These are phyloP conservation scores for Naganishia antarctica DNA, from an alignment of 768 basidiomycete species.

Conservation along the genomic window DNA sequence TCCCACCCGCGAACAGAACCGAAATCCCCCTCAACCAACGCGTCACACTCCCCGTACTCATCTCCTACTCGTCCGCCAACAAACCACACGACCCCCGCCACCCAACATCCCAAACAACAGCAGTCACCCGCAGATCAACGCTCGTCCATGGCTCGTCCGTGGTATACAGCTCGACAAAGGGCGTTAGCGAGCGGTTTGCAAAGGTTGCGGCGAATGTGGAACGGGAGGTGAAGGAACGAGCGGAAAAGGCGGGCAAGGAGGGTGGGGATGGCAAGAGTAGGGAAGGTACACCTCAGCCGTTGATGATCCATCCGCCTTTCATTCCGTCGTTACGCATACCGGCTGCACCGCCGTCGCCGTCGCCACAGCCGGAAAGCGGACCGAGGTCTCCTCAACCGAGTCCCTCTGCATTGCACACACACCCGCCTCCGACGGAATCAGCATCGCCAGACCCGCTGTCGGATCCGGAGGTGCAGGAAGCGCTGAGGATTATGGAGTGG, in stretches of 20 bases:
- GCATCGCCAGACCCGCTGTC: conserved; percentile 2
- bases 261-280: not conserved
- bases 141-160: not conserved
- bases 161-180: not conserved
- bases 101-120: conserved; percentile 10
- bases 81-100: conserved; percentile 12
- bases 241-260: not conserved
- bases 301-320: not conserved
- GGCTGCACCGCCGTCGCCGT: not conserved
- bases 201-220: not conserved
- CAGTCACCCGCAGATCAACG: conserved; percentile 7
- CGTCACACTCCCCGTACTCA: not conserved
- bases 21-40: conserved; percentile 13
- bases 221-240: not conserved
- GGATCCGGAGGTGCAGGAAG: conserved; percentile 22
- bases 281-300: not conserved
- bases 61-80: not conserved
- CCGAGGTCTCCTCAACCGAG: not conserved
- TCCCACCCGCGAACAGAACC: not conserved
- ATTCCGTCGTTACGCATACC: too few relatives aligned
- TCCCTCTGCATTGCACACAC: too few relatives aligned
- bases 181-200: not conserved
- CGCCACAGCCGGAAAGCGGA: not conserved
- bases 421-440: conserved; percentile 13
- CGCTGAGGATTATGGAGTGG: conserved; percentile 36